Conservation (phyloP, 495 filamentous ascomycete species). For the Cercophora samala region DNA sequence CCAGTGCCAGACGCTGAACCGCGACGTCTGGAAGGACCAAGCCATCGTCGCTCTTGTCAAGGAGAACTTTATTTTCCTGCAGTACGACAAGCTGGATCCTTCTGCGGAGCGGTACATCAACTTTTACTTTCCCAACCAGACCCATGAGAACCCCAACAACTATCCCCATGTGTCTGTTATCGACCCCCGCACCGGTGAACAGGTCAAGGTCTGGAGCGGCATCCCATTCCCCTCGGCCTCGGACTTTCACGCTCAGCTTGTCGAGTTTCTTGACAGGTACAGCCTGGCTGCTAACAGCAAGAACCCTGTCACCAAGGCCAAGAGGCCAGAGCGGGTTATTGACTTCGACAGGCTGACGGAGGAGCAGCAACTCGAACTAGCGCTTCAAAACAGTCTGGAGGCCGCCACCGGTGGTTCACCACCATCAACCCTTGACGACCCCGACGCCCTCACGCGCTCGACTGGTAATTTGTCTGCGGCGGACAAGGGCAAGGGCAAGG, state of each 20-base stretch:
- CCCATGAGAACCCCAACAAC: constrained; percentile 64
- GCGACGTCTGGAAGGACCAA: constrained; percentile 90
- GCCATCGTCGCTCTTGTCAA: constrained; percentile 72
- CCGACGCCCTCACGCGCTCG: constrained; percentile 75
- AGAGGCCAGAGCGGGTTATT: constrained; percentile 63
- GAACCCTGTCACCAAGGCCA: constrained; percentile 84
- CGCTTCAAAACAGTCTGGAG: constrained; percentile 78
- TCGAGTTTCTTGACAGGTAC: constrained; percentile 94
- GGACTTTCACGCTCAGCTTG: constrained; percentile 86
- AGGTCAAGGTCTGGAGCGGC: constrained; percentile 94
- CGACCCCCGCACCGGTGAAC: constrained; percentile 92
- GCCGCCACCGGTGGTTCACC: constrained; percentile 18
- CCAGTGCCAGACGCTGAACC: constrained; percentile 86
- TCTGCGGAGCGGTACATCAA: constrained; percentile 74
- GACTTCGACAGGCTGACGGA: constrained; percentile 88
- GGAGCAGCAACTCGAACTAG: constrained; percentile 93
- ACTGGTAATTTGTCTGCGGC: constrained; percentile 43
- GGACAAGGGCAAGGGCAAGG: constrained; percentile 64
- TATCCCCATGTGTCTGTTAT: constrained; percentile 96
- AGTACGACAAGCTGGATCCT: constrained; percentile 79
- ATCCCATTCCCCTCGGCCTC: constrained; percentile 67
- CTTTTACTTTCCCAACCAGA: constrained; percentile 78
- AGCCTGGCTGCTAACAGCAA: constrained; percentile 81
- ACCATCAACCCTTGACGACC: constrained; percentile 55
- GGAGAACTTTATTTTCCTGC: constrained; percentile 93